phyloP scores from a whole-genome alignment of 2,329 filamentous ascomycete species.

The Penicillium sp. region DNA sequence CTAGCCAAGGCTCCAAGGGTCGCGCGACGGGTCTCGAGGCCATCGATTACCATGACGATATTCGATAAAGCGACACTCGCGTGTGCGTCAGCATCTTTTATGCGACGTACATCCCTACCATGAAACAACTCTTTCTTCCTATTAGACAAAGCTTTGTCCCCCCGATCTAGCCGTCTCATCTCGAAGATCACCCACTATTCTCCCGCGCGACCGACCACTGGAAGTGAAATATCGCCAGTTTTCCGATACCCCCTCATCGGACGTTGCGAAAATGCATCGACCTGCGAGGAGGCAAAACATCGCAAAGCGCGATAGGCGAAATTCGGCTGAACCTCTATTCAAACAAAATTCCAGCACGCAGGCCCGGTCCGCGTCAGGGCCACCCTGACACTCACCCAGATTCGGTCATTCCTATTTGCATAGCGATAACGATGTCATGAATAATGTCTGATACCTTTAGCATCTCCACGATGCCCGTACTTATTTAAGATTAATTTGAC shows the following conservation, averaged over 20 bases:
- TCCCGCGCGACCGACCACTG: too few relatives aligned
- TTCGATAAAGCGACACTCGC: not conserved
- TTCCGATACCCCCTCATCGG: too few relatives aligned
- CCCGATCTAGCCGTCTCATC: too few relatives aligned
- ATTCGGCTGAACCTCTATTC: too few relatives aligned
- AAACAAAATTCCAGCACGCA: not conserved
- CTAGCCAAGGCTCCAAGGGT: constrained; percentile 21
- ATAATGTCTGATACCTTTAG: not conserved
- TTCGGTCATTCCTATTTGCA: too few relatives aligned
- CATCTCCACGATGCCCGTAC: not conserved
- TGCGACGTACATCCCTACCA: not conserved
- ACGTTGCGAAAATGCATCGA: too few relatives aligned
- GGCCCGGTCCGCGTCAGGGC: too few relatives aligned
- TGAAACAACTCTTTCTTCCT: not conserved
- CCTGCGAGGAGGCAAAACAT: too few relatives aligned
- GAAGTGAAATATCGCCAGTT: too few relatives aligned
- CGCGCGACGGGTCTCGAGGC: constrained; percentile 18
- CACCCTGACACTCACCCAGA: too few relatives aligned
- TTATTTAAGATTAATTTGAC: not conserved
- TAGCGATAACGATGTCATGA: constrained; percentile 3
- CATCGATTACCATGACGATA: constrained; percentile 14
- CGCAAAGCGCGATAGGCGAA: too few relatives aligned
- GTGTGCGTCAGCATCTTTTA: not conserved
- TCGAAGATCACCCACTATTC: too few relatives aligned
- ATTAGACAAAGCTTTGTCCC: not conserved